Conservation (phyloP, 2,329 filamentous ascomycete species). For the Beauveria australis region DNA sequence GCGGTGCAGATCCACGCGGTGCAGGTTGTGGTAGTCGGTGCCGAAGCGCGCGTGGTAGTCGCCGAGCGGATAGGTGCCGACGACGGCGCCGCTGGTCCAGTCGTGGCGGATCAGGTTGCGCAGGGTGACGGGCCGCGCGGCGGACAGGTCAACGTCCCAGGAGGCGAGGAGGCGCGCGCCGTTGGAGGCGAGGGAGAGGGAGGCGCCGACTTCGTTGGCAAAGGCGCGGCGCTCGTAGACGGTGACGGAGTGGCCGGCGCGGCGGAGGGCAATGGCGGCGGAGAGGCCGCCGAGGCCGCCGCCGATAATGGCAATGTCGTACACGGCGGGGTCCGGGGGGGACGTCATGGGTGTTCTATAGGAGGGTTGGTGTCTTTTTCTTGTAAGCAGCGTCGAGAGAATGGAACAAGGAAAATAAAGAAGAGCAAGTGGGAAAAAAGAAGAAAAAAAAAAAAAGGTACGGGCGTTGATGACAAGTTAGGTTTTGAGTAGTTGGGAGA, state of each 20-base stretch:
- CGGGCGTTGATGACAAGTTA: neutral
- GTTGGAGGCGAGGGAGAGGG: constrained; percentile 55
- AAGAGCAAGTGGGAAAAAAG: neutral
- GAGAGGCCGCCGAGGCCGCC: constrained; percentile 32
- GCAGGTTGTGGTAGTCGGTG: constrained; percentile 56
- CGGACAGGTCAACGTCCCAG: constrained; percentile 51
- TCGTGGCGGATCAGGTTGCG: constrained; percentile 54
- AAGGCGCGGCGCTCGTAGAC: constrained; percentile 57
- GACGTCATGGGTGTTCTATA: neutral
- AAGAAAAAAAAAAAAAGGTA: neutral
- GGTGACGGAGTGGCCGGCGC: constrained; percentile 35
- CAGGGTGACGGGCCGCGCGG: constrained; percentile 52
- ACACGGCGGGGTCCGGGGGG: constrained; percentile 5
- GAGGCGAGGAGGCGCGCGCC: constrained; percentile 55
- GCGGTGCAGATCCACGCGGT: constrained; percentile 53
- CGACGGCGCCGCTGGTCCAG: constrained; percentile 53
- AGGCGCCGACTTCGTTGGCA: constrained; percentile 56
- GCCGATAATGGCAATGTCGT: constrained; percentile 30
- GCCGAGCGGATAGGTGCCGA: constrained; percentile 48
- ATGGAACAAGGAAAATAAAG: neutral
- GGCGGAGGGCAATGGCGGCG: constrained; percentile 31
- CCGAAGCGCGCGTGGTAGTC: constrained; percentile 56
- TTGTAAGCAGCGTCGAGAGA: neutral
- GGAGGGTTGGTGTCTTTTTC: too few species aligned
- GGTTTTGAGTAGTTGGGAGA: too few species aligned